Base-by-base conservation (phyloP, 179 eudicot species). In the Sideroxylon spinosum region DNA sequence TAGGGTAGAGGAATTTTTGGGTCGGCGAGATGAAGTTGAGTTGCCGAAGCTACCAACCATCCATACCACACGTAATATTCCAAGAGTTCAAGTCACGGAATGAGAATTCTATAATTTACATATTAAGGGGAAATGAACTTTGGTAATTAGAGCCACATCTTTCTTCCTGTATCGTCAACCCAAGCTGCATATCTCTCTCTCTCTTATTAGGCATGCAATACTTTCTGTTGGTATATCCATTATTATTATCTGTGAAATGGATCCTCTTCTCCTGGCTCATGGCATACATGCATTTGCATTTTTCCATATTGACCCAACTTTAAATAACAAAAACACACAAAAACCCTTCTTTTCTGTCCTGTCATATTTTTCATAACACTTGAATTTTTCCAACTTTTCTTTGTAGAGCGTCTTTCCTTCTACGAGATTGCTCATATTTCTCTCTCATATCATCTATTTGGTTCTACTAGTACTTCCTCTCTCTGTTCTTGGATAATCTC, bases 381-480 rank as follows among this genome's bases (percentile, higher is more conserved):
- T 12, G 70, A 29, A 66, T 66, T 29, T 66, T 19, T 50, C 65
- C 48, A 29, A 13, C 67, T 75, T 75, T 61, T 19, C 28, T 56
- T 23, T 61, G 78, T 61, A 22, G 57, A 32, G 68, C 65, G 37
- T 44, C 32, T 75, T 44, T 20, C 55, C 50, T 48, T 75, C 62
- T 46, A 46, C 46, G 68, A 68, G 69, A 19, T 75, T 75, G n/a
- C 46, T 11, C 67, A 12, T 44, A 4, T 46, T 44, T 9, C 19
- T 16, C 17, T 73, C 20, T 56, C 66, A 1, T 32, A 32, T 79
- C 59, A 66, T 22, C 0, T 25, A 20, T 56, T 59, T 76, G 63
- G 52, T 63, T 52, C 71, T 78, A 55, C 49, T 63, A 70, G 55
- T 70, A 22, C 75, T 75, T 73, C 59, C 59, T 50, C 56, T 73